A percentile compares a stretch with the other conserved stretches of the same genome.
These are phyloP conservation scores for Sporobolomyces phaffii DNA, from an alignment of 768 basidiomycete species.

Conservation along the genomic window DNA sequence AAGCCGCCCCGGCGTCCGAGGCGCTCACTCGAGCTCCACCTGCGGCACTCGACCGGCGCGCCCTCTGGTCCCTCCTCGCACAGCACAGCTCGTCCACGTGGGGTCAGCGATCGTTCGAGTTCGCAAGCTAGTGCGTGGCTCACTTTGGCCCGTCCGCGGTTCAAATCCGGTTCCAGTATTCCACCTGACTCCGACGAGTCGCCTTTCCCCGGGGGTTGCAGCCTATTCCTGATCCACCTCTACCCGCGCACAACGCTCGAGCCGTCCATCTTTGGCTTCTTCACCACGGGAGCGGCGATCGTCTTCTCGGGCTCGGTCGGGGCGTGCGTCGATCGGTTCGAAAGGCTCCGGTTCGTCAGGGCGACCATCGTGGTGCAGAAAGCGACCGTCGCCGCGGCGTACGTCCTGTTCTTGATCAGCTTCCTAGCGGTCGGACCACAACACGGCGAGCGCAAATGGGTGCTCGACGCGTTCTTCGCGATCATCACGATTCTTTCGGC, in stretches of 20 bases:
- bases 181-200: too few relatives aligned
- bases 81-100: slow-evolving; percentile 9
- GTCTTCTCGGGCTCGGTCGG: slow-evolving; percentile 51
- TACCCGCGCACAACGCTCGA: slow-evolving; percentile 53
- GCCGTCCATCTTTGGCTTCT: slow-evolving; percentile 53
- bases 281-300: slow-evolving; percentile 49
- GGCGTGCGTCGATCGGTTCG: slow-evolving; percentile 49
- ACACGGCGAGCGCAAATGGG: neutral
- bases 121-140: neutral
- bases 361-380: slow-evolving; percentile 50
- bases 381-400: slow-evolving; percentile 46
- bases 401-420: slow-evolving; percentile 46
- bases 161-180: too few relatives aligned
- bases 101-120: slow-evolving; percentile 10
- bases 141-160: too few relatives aligned
- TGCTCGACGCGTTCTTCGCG: slow-evolving; percentile 8
- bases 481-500: slow-evolving; percentile 11
- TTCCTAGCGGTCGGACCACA: slow-evolving; percentile 34
- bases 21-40: neutral
- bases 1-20: neutral
- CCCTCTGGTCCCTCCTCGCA: neutral
- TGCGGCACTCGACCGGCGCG: neutral
- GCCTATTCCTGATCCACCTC: slow-evolving; percentile 49
- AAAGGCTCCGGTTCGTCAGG: slow-evolving; percentile 49
- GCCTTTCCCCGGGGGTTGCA: too few relatives aligned